Evolutionary conservation across 2,329 filamentous ascomycete species (phyloP).

Genomic region (Uncinocarpus reesii): DNA sequence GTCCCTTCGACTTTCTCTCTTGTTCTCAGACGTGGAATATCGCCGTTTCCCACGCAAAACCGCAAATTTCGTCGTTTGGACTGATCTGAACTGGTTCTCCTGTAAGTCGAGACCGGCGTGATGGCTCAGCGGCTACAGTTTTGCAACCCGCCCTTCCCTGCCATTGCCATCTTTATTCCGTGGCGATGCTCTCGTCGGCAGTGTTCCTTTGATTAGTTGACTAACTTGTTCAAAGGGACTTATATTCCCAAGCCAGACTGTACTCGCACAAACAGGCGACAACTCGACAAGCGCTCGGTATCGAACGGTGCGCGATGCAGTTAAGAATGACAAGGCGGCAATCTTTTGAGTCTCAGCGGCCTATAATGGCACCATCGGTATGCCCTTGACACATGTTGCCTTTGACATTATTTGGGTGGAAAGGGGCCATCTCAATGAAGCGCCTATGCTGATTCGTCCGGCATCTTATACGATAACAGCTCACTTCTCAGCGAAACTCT

Average conservation of each 20-base stretch:
- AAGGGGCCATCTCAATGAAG: no score
- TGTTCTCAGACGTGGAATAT: neutral
- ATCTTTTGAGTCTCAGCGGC: constrained; percentile 46
- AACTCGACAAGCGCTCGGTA: neutral
- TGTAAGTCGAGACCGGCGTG: neutral
- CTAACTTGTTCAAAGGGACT: neutral
- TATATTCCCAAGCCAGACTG: no score
- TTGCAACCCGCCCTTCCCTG: neutral
- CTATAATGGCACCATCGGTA: constrained; percentile 48
- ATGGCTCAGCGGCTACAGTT: neutral
- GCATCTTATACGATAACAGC: constrained; percentile 20
- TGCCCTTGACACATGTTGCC: constrained; percentile 21
- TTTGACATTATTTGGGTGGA: neutral
- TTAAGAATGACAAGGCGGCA: constrained; percentile 24
- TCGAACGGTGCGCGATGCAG: no score
- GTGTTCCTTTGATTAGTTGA: neutral
- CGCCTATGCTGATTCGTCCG: neutral
- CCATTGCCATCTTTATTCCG: neutral
- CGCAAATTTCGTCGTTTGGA: neutral
- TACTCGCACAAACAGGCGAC: neutral
- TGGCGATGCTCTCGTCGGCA: neutral
- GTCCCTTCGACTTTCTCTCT: neutral
- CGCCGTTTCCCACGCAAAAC: no score
- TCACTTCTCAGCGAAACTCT: constrained; percentile 40
- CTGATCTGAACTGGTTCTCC: neutral